Conservation (phyloP, 2,329 filamentous ascomycete species). For the Beauveria pseudobassiana region DNA sequence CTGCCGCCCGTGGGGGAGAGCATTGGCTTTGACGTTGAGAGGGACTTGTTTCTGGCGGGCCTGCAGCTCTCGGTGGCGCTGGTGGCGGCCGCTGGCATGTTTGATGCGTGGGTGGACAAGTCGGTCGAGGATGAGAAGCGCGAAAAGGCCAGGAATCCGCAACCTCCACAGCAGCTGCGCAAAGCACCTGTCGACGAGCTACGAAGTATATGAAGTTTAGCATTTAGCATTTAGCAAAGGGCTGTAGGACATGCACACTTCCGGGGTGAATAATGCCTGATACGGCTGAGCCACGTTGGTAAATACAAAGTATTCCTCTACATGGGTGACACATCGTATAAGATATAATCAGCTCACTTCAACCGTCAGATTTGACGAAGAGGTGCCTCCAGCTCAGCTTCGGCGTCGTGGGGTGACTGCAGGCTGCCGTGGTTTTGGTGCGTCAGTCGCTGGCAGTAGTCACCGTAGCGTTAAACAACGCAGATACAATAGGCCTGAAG, state of each 20-base stretch:
- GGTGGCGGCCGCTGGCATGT: not conserved
- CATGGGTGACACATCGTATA: too few species aligned
- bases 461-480: too few species aligned
- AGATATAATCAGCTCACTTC: too few species aligned
- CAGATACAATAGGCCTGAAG: too few species aligned
- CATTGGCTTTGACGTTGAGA: not conserved
- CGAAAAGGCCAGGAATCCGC: not conserved
- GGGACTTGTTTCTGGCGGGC: constrained; percentile 3
- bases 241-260: not conserved
- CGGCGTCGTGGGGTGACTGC: too few species aligned
- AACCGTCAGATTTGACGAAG: too few species aligned
- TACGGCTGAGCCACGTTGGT: too few species aligned
- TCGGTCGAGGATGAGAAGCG: not conserved
- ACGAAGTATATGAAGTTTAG: not conserved
- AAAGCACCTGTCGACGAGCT: not conserved
- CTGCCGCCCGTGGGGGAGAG: not conserved
- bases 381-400: too few species aligned
- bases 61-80: constrained; percentile 4
- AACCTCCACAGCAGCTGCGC: not conserved
- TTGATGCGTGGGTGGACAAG: not conserved
- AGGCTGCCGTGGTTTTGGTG: too few species aligned
- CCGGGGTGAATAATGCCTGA: too few species aligned
- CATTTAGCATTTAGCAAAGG: not conserved
- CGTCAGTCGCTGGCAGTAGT: too few species aligned
- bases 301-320: too few species aligned